phyloP scores from a whole-genome alignment of 495 filamentous ascomycete genomes.

The Penicillium samsonianum region DNA sequence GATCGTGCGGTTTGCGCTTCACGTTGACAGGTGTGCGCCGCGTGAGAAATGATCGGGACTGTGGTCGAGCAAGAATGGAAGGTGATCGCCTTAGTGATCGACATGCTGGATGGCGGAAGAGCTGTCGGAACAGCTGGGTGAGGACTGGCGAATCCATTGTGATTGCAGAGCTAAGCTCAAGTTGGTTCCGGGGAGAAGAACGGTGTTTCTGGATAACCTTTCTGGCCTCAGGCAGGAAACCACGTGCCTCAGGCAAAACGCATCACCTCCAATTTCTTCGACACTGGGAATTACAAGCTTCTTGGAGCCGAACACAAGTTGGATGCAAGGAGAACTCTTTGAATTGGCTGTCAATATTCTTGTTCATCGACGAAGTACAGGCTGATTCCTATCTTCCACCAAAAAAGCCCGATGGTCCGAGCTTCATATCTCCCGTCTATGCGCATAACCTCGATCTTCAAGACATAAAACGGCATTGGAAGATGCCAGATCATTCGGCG shows the following conservation, averaged over 20 bases:
- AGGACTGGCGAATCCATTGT: constrained; percentile 83
- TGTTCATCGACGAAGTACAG: neutral
- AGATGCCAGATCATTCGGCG: constrained; percentile 35
- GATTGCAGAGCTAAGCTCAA: constrained; percentile 10
- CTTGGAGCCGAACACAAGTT: too few relatives aligned
- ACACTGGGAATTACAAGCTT: neutral
- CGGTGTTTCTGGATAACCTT: neutral
- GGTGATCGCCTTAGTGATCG: constrained; percentile 52
- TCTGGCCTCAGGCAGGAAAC: constrained; percentile 5
- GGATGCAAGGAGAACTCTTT: neutral
- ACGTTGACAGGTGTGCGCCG: constrained; percentile 31
- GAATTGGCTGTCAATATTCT: neutral
- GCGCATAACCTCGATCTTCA: constrained; percentile 9
- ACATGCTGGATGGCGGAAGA: constrained; percentile 72
- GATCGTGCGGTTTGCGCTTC: constrained; percentile 36
- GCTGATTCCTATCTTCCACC: constrained; percentile 2
- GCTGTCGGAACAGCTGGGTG: constrained; percentile 75
- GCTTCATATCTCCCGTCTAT: constrained; percentile 8
- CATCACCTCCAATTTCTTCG: neutral
- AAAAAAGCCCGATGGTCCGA: constrained; percentile 1
- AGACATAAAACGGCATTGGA: constrained; percentile 8
- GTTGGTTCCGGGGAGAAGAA: constrained; percentile 11
- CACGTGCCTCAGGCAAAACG: constrained; percentile 25
- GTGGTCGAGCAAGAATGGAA: constrained; percentile 32
- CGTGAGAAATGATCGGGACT: constrained; percentile 47